A percentile compares a stretch with the other conserved stretches of the same genome.
Evolutionary conservation across 805 yeast genomes (phyloP).

Genomic region (Yamadazyma scolyti): DNA sequence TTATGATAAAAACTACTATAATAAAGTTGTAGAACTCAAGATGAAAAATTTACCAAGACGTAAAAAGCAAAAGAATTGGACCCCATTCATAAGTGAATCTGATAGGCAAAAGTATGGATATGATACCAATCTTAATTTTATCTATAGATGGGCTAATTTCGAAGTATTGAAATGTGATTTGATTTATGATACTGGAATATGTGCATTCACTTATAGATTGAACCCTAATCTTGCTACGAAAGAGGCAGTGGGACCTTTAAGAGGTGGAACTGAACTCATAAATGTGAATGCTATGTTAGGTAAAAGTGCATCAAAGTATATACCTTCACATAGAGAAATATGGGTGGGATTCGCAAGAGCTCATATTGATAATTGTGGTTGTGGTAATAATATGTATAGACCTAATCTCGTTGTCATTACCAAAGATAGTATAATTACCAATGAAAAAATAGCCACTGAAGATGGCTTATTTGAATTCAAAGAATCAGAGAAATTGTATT

Average conservation of each 20-base stretch:
- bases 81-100: slow-evolving; percentile 30
- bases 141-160: slow-evolving; percentile 29
- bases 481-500: slow-evolving; percentile 7
- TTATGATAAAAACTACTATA: slow-evolving; percentile 15
- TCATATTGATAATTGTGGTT: slow-evolving; percentile 37
- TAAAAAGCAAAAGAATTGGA: slow-evolving; percentile 35
- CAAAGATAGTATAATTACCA: slow-evolving; percentile 6
- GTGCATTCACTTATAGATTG: slow-evolving; percentile 10
- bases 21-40: slow-evolving; percentile 17
- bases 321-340: slow-evolving; percentile 23
- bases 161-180: slow-evolving; percentile 15
- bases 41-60: slow-evolving; percentile 11
- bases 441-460: slow-evolving; percentile 2
- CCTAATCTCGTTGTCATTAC: slow-evolving; percentile 34
- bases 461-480: slow-evolving; percentile 4
- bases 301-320: slow-evolving; percentile 6
- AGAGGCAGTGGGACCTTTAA: slow-evolving; percentile 25
- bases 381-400: slow-evolving; percentile 36
- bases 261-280: slow-evolving; percentile 36
- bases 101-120: slow-evolving; percentile 17
- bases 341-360: slow-evolving; percentile 42
- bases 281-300: slow-evolving; percentile 17
- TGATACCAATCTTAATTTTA: slow-evolving; percentile 20
- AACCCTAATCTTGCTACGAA: slow-evolving; percentile 5
- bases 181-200: slow-evolving; percentile 11